Conservation (phyloP, 768 basidiomycete species). For the Serendipita sp. region DNA sequence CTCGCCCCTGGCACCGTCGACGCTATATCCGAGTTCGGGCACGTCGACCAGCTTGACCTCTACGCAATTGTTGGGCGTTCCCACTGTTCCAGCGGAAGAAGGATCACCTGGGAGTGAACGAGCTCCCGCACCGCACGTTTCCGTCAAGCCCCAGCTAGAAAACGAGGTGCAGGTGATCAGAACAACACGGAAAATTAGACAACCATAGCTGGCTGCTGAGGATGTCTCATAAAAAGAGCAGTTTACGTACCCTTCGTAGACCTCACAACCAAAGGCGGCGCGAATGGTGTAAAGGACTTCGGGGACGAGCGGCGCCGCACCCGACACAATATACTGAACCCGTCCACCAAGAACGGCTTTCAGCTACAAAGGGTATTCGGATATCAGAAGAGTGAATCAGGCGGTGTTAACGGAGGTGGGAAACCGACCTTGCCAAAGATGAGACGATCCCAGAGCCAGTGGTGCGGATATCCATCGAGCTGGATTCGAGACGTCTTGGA, state of each 20-base stretch:
- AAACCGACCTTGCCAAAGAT: slow-evolving; percentile 75
- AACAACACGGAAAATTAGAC: too few species aligned
- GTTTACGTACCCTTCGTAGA: slow-evolving; percentile 52
- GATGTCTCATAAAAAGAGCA: neutral
- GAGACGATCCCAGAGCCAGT: slow-evolving; percentile 75
- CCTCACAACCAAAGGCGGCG: slow-evolving; percentile 58
- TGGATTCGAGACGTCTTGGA: slow-evolving; percentile 58
- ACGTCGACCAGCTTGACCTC: slow-evolving; percentile 88
- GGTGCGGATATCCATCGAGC: slow-evolving; percentile 53
- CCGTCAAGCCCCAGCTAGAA: slow-evolving; percentile 73
- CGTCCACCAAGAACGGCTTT: slow-evolving; percentile 69
- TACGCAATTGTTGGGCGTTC: slow-evolving; percentile 19
- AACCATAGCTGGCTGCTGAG: neutral
- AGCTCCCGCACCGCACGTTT: slow-evolving; percentile 53
- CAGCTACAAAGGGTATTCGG: neutral
- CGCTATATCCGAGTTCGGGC: slow-evolving; percentile 72
- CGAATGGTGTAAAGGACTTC: slow-evolving; percentile 87
- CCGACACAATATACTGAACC: slow-evolving; percentile 47
- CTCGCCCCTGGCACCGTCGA: slow-evolving; percentile 23
- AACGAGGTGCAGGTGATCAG: neutral
- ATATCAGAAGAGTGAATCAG: too few species aligned
- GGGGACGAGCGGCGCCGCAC: slow-evolving; percentile 76
- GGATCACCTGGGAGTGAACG: slow-evolving; percentile 46
- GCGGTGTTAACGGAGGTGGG: slow-evolving; percentile 4
- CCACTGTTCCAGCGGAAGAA: slow-evolving; percentile 59